Percentiles rank a stretch among this genome's conserved stretches.
Conservation (phyloP, 306 rosid species). For the Lotus japonicus region DNA sequence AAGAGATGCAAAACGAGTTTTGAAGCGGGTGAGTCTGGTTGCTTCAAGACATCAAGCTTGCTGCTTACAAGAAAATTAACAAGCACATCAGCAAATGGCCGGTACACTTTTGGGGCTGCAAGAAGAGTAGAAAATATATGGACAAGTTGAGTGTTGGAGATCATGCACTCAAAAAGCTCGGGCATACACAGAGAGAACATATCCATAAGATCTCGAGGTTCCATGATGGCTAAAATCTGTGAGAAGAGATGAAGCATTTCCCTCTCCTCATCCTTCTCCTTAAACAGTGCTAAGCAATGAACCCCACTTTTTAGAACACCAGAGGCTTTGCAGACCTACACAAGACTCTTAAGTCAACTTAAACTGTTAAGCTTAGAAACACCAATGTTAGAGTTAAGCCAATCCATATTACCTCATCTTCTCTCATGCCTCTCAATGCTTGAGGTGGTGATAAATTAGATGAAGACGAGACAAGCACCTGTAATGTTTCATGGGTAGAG, state of each 20-base stretch:
- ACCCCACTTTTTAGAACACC: constrained; percentile 97
- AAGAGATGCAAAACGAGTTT: constrained; percentile 92
- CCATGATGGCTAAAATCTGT: constrained; percentile 96
- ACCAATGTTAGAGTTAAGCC: constrained; percentile 15
- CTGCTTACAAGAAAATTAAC: constrained; percentile 83
- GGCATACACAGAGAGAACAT: constrained; percentile 99
- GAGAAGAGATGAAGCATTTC: constrained; percentile 93
- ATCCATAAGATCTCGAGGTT: constrained; percentile 99
- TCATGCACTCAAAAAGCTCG: constrained; percentile 97
- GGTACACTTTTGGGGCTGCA: constrained; percentile 70
- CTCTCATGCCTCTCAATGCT: constrained; percentile 93
- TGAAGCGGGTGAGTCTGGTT: constrained; percentile 83
- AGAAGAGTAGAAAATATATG: constrained; percentile 91
- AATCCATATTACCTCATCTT: constrained; percentile 74
- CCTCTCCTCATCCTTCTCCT: constrained; percentile 97
- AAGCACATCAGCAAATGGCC: constrained; percentile 94
- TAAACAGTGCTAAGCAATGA: constrained; percentile 94
- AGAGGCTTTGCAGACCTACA: constrained; percentile 87
- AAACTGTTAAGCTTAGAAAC: constrained; percentile 13
- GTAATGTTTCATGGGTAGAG: constrained; percentile 40
- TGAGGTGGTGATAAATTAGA: constrained; percentile 72
- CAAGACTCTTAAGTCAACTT: constrained; percentile 26
- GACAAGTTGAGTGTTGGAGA: constrained; percentile 79
- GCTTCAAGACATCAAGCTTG: constrained; percentile 83
- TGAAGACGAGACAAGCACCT: constrained; percentile 75